These are phyloP conservation scores for Xylaria cubensis DNA, from an alignment of 495 filamentous ascomycete species.

Conservation along the genomic window DNA sequence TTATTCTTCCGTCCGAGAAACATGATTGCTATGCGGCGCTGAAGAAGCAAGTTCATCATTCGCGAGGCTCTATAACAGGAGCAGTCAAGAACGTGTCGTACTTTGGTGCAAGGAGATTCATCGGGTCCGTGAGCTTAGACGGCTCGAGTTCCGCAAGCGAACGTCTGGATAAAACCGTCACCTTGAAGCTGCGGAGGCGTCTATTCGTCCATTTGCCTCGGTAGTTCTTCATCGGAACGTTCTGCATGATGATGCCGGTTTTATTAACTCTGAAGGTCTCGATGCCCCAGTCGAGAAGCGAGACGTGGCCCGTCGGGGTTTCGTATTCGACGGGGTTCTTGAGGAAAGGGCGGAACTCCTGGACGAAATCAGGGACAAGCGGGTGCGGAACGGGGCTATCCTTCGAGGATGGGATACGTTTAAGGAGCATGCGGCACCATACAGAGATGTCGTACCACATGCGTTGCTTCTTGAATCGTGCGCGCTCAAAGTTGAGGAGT, in stretches of 20 bases:
- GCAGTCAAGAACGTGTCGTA: not conserved
- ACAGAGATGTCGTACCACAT: conserved; percentile 37
- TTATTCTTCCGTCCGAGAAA: not conserved
- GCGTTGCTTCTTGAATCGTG: conserved; percentile 33
- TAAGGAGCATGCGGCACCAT: conserved; percentile 36
- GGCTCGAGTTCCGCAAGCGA: conserved; percentile 29
- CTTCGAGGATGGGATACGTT: conserved; percentile 9
- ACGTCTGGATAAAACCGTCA: not conserved
- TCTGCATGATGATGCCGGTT: not conserved
- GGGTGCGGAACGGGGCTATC: conserved; percentile 28
- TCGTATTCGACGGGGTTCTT: conserved; percentile 44
- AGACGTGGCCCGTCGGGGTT: conserved; percentile 40
- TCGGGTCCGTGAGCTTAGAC: conserved; percentile 13
- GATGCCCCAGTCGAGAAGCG: conserved; percentile 26
- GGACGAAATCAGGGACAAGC: conserved; percentile 50
- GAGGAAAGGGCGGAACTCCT: conserved; percentile 59
- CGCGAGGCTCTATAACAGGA: not conserved
- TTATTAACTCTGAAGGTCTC: not conserved
- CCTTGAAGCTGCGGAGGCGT: not conserved
- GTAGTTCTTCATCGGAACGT: conserved; percentile 25
- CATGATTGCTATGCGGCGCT: not conserved
- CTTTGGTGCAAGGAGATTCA: conserved; percentile 22
- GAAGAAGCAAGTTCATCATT: not conserved
- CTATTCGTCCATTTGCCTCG: conserved; percentile 5
- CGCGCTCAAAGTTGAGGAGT: conserved; percentile 28